Evolutionary conservation across 257 asterid species (phyloP).

Genomic region (Solanum neorickii): DNA sequence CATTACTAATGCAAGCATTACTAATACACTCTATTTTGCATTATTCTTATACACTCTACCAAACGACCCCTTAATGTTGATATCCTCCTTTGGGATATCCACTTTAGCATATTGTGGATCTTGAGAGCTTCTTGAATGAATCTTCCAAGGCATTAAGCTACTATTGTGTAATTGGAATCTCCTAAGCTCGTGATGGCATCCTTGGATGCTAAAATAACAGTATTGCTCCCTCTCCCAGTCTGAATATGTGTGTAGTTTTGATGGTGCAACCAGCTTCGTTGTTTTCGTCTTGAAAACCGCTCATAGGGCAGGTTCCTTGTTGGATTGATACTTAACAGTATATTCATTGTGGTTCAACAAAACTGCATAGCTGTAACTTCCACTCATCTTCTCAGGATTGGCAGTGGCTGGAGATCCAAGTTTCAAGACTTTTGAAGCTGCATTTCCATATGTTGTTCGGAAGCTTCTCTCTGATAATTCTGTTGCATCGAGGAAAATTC

Average conservation of each 20-base stretch:
- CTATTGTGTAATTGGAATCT: neutral
- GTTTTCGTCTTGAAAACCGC: neutral
- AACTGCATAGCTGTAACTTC: neutral
- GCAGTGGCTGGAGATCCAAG: slow-evolving; percentile 91
- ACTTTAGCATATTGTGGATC: neutral
- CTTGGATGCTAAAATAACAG: neutral
- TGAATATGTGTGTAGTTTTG: neutral
- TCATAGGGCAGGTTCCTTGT: neutral
- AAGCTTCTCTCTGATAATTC: slow-evolving; percentile 92
- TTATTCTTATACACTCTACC: too few species aligned
- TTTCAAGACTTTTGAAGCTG: slow-evolving; percentile 91
- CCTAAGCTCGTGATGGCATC: neutral
- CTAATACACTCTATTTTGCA: too few species aligned
- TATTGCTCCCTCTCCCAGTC: neutral
- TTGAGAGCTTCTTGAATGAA: neutral
- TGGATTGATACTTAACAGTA: neutral
- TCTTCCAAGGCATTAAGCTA: neutral
- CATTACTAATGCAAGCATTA: too few species aligned
- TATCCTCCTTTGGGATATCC: neutral
- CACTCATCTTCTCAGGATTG: slow-evolving; percentile 40
- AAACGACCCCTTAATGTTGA: neutral
- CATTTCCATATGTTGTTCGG: slow-evolving; percentile 84
- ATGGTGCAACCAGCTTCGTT: neutral
- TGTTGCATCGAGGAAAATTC: slow-evolving; percentile 52
- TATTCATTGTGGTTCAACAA: neutral